Base-by-base conservation (phyloP, 2,329 filamentous ascomycete species). In the Ophiosphaerella herpotricha region DNA sequence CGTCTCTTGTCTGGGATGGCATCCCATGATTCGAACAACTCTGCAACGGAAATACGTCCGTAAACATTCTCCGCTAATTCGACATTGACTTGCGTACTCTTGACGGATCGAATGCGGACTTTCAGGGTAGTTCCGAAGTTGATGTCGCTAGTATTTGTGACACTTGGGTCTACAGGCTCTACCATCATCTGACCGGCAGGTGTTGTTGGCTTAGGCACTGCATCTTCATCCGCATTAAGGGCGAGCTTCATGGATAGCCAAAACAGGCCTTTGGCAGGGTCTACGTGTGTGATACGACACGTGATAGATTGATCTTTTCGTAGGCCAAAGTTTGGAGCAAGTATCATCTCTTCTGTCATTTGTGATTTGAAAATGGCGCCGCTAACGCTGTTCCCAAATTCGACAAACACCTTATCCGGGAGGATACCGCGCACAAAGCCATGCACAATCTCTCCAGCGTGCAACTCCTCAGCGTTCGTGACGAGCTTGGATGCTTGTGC, bases 51-150 rank as follows among this genome's bases (percentile, higher is more conserved):
- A 52, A 99, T 86, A 14, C 94, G 90, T n/a, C 93, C 94, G 69
- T 95, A 90, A 7, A 96, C 81, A 57, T 91, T 91, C 66, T 95
- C 90, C 37, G 90, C 88, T 43, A 97, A 81, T 59, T 89, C 85
- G 5, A 99, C 91, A 60, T 97, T 97, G 47, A 97, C 78, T 70
- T 99, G 94, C 0, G 93, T 97, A 41, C 87, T 87, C 74, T 96
- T 96, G 67, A 97, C 78, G 0, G 90, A 90, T n/a, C 84, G 83
- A 38, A 99, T 84, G 61, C 82, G 87, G 34, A 89, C 93, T 67
- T 89, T 91, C 7, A 86, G 85, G 39, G 88, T 71, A 58, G 82
- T 87, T 45, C 93, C 93, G 26, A 91, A 79, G 1, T 78, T 78
- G 41, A 96, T 82, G 58, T 96, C 90, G 39, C 86, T 84, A n/a